Base-by-base conservation (phyloP, 2,329 filamentous ascomycete genomes). In the Allantophomopsis lycopodina region DNA sequence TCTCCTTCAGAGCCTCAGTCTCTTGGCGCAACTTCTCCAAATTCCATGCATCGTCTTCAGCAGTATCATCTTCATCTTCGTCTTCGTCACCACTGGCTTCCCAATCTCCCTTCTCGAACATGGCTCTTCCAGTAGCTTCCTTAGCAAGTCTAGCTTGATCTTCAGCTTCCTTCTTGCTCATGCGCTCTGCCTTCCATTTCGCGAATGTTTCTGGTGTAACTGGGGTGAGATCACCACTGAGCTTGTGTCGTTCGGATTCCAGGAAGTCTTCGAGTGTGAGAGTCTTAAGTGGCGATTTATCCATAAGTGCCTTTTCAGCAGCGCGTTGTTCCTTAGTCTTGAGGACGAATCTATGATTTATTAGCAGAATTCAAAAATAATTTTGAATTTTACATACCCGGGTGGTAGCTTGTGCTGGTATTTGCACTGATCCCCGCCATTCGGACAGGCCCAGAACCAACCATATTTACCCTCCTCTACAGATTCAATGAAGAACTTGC, bases 381-480 rank as follows among this genome's bases (percentile, higher is more conserved):
- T 4, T 18, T n/a, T 14, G 18, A 21, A 21, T 10, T 33, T 18
- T 31, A 75, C 83, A 55, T 76, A 93, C 84, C 91, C 91, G 55
- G 88, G 83, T 51, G 93, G 91, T 53, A 98, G 71, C 54, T 83
- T 87, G 61, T 98, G 91, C 64, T 83, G 88, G 60, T 98, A 98
- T 81, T 91, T 96, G 82, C 91, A 98, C 63, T 94, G 85, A 58
- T 98, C 83, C 47, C 84, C 89, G 48, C 87, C 88, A 55, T 96
- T 96, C 36, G 91, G 91, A 72, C 91, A 98, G 43, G 78, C 71
- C 91, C 91, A 98, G 65, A 98, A 96, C 91, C 91, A 98, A 46
- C 91, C 91, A 55, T 98, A 98, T 63, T 96, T 98, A 54, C 87
- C 84, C 57, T 98, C 91, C 64, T 98, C 91, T 46, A 98, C 91